Base-by-base conservation (phyloP, 1,284 basidiomycete species). In the Sporisorium exsertum region DNA sequence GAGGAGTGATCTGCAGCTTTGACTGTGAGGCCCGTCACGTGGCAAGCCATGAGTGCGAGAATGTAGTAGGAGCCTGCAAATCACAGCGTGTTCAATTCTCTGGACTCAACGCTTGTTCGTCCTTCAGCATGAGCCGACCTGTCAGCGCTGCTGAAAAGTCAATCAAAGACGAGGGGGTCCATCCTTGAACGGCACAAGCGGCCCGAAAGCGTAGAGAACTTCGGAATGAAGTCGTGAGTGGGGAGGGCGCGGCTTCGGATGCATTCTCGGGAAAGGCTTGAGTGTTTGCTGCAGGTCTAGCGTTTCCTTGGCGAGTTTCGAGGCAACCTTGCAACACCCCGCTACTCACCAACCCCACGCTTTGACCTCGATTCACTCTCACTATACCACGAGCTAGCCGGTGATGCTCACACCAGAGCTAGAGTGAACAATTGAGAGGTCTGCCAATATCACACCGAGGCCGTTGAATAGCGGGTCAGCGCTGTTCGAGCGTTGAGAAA, bases 221-320 rank as follows among this genome's bases (percentile, higher is more conserved):
- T 49, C 27, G 27, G 12, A 50, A 32, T 29, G 24, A 6, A 15
- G 8, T 46, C 10, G 16, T 3, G 16, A 18, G 47, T 6, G 16
- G 10, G 22, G 16, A 32, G 32, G 49, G 49, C 49, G 49, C 49
- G 49, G 49, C 49, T 32, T 50, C 49, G 49, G 49, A 50, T 50
- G 49, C 49, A 32, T 50, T 50, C 18, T 33, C 29, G 10, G 49
- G 29, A 32, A 32, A 5, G 9, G 6, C 4, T 50, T 20, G 6
- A 8, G 32, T 29, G 8, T 49, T 32, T 49, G 49, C 29, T 49
- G 47, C 6, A 49, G 10, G 47, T 29, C 18, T 6, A 26, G 27
- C 16, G 26, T 29, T 18, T 2, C 22, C 47, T 32, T 49, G 47
- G 27, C 13, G 22, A 6, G 16, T 18, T 47, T 15, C 46, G 16